Percentiles rank a stretch among this genome's conserved stretches.
Evolutionary conservation across 345 rosid genomes (phyloP).

Genomic region (Pistacia vera): DNA sequence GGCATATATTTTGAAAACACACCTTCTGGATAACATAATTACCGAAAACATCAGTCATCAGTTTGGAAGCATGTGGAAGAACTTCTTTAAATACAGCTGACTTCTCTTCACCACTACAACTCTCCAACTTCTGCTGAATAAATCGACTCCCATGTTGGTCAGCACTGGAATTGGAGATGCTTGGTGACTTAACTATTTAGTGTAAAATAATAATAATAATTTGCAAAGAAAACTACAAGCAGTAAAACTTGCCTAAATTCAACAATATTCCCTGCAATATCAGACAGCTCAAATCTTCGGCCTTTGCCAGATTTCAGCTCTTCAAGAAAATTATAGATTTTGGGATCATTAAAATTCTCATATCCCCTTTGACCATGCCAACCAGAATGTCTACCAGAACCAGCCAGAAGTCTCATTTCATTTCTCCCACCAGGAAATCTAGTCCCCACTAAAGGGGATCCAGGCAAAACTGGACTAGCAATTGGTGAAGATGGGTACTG

Average conservation of each 20-base stretch:
- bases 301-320: conserved; percentile 66
- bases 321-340: conserved; percentile 53
- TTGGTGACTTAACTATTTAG: conserved; percentile 18
- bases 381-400: conserved; percentile 42
- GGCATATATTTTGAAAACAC: conserved; percentile 4
- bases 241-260: conserved; percentile 59
- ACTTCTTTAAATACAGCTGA: conserved; percentile 64
- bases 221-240: neutral
- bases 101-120: conserved; percentile 59
- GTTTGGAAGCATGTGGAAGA: conserved; percentile 60
- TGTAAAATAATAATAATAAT: neutral
- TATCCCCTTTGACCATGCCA: conserved; percentile 53
- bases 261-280: conserved; percentile 61
- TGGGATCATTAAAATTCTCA: conserved; percentile 41
- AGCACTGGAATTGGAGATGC: conserved; percentile 47
- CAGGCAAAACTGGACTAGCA: conserved; percentile 38
- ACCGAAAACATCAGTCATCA: conserved; percentile 81
- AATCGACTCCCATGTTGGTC: conserved; percentile 82
- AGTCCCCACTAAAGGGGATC: conserved; percentile 25
- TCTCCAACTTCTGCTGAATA: conserved; percentile 79
- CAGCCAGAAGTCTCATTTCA: conserved; percentile 32
- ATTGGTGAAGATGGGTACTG: conserved; percentile 46
- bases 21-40: conserved; percentile 83
- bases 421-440: conserved; percentile 30
- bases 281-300: conserved; percentile 63